These are phyloP conservation scores for Babjeviella inositovora DNA, from an alignment of 805 yeast genomes.

Conservation along the genomic window DNA sequence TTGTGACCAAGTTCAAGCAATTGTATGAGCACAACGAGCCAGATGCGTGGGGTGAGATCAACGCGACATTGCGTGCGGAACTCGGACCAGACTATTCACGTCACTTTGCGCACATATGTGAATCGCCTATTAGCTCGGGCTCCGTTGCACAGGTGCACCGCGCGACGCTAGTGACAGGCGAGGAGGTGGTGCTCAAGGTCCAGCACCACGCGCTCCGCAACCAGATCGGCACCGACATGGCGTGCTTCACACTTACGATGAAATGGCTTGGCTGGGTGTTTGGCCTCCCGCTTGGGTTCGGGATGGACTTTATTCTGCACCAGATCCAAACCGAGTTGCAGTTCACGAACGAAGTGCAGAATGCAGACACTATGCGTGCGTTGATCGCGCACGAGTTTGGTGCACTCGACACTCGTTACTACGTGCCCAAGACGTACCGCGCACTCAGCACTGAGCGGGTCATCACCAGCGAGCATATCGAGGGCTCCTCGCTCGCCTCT, in stretches of 20 bases:
- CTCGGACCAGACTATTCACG: slow-evolving; percentile 23
- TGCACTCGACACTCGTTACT: slow-evolving; percentile 19
- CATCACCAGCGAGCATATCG: slow-evolving; percentile 61
- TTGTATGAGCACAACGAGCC: slow-evolving; percentile 58
- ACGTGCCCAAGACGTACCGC: slow-evolving; percentile 37
- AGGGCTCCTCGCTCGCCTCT: slow-evolving; percentile 44
- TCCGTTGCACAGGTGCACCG: slow-evolving; percentile 59
- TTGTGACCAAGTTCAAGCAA: slow-evolving; percentile 35
- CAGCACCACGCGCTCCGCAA: slow-evolving; percentile 47
- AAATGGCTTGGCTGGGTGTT: slow-evolving; percentile 38
- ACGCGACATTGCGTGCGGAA: slow-evolving; percentile 17
- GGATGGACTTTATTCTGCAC: slow-evolving; percentile 38
- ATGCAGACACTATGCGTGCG: slow-evolving; percentile 22
- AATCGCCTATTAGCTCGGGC: slow-evolving; percentile 57
- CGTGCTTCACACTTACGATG: slow-evolving; percentile 36
- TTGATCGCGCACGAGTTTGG: slow-evolving; percentile 23
- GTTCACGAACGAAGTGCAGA: slow-evolving; percentile 37
- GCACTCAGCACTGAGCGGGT: slow-evolving; percentile 31
- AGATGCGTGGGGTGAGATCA: slow-evolving; percentile 31
- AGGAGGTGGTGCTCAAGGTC: slow-evolving; percentile 46
- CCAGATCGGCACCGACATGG: slow-evolving; percentile 46
- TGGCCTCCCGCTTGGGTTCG: slow-evolving; percentile 43
- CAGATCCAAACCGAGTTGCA: slow-evolving; percentile 46
- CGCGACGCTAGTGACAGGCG: slow-evolving; percentile 28
- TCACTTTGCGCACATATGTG: slow-evolving; percentile 28